These are phyloP conservation scores for Sistotremastrum suecicum DNA, from an alignment of 768 basidiomycete genomes.

Conservation along the genomic window DNA sequence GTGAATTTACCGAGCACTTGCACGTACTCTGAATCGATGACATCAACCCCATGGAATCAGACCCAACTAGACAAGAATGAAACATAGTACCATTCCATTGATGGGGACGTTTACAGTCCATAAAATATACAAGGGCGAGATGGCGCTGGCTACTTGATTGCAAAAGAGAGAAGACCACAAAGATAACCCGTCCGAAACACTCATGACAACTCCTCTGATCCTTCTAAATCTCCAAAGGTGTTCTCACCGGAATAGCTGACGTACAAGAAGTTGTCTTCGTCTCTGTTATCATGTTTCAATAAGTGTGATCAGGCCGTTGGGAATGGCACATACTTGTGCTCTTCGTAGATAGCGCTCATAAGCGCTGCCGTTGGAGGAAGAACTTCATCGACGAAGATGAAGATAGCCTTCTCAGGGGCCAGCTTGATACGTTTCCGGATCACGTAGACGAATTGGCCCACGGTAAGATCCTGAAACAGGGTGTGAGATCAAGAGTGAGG, in stretches of 20 bases:
- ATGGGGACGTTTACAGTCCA: too few relatives aligned
- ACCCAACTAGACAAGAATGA: too few relatives aligned
- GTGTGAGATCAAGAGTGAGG: not conserved
- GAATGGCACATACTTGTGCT: conserved; percentile 75
- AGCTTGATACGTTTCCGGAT: conserved; percentile 99
- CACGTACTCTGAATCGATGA: conserved; percentile 2
- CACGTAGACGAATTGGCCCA: conserved; percentile 98
- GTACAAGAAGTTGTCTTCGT: conserved; percentile 98
- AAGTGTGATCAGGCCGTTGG: not conserved
- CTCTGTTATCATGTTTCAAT: conserved; percentile 35
- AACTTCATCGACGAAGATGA: conserved; percentile 99
- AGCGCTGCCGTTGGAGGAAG: conserved; percentile 94
- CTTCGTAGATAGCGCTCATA: conserved; percentile 99
- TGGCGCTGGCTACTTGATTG: too few relatives aligned
- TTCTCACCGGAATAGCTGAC: conserved; percentile 99
- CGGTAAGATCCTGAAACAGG: conserved; percentile 68
- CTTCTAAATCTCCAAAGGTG: conserved; percentile 58
- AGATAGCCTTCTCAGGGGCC: conserved; percentile 98
- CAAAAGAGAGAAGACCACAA: too few relatives aligned
- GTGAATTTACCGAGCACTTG: too few relatives aligned
- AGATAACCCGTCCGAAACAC: conserved; percentile 1
- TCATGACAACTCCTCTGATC: conserved; percentile 32
- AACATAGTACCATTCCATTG: too few relatives aligned
- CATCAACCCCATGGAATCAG: too few relatives aligned
- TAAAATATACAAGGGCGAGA: too few relatives aligned